A percentile compares a stretch with the other conserved stretches of the same genome.
Evolutionary conservation across 169 alveolate species (phyloP).

Genomic region (Miamiensis avidus): DNA sequence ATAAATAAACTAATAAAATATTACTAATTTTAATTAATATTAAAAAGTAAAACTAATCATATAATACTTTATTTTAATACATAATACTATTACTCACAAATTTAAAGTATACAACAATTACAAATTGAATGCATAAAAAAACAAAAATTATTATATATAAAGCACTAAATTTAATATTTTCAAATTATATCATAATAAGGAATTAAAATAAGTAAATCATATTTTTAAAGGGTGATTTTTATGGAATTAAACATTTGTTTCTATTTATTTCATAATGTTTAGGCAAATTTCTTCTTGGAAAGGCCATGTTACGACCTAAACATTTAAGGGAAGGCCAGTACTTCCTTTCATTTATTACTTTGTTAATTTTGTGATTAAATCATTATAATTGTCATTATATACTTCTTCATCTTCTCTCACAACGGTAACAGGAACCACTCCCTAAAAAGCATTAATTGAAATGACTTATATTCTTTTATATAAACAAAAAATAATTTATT

Average conservation of each 20-base stretch:
- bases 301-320: constrained; percentile 16
- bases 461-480: not conserved
- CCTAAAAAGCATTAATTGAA: not conserved
- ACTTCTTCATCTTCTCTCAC: constrained; percentile 16
- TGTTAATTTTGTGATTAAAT: constrained; percentile 12
- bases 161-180: no score
- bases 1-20: no score
- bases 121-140: no score
- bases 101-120: no score
- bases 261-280: constrained; percentile 21
- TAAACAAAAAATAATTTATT: not conserved
- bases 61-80: no score
- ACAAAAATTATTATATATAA: no score
- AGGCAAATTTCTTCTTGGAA: constrained; percentile 10
- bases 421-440: constrained; percentile 40
- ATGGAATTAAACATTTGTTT: constrained; percentile 10
- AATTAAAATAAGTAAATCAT: not conserved
- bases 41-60: no score
- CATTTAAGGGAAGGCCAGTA: not conserved
- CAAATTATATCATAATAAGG: no score
- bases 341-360: constrained; percentile 4
- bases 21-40: no score
- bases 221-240: constrained; percentile 1
- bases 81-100: no score
- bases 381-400: constrained; percentile 27